phyloP scores from a whole-genome alignment of 2,329 filamentous ascomycete genomes.

The Ceratocystis albifundus region DNA sequence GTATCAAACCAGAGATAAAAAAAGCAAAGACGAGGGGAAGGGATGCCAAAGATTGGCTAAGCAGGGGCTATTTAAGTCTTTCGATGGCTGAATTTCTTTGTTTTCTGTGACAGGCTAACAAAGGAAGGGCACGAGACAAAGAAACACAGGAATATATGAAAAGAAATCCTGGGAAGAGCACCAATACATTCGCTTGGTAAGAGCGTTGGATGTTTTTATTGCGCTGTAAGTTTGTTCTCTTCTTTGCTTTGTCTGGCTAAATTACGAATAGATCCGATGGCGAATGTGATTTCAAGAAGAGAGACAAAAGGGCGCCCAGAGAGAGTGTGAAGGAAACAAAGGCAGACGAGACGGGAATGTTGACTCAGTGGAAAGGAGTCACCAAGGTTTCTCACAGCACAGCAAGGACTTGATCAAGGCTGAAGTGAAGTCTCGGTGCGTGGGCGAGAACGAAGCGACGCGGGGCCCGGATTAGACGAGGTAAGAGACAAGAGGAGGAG shows the following conservation, averaged over 20 bases:
- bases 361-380: not conserved
- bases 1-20: no score
- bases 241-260: not conserved
- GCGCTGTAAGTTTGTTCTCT: not conserved
- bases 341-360: not conserved
- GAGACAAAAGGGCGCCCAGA: not conserved
- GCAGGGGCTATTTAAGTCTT: not conserved
- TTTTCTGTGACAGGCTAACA: slow-evolving; percentile 6
- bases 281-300: not conserved
- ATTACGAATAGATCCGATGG: no score
- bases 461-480: not conserved
- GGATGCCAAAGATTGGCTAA: not conserved
- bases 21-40: not conserved
- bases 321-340: not conserved
- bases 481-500: not conserved
- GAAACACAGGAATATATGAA: not conserved
- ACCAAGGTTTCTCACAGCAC: not conserved
- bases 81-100: not conserved
- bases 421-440: not conserved
- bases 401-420: not conserved
- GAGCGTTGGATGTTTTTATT: not conserved
- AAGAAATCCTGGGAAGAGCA: not conserved
- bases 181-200: not conserved
- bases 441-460: not conserved
- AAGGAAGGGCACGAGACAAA: slow-evolving; percentile 2